Evolutionary conservation across 2,329 filamentous ascomycete species (phyloP).

Genomic region (Coniella vitis): DNA sequence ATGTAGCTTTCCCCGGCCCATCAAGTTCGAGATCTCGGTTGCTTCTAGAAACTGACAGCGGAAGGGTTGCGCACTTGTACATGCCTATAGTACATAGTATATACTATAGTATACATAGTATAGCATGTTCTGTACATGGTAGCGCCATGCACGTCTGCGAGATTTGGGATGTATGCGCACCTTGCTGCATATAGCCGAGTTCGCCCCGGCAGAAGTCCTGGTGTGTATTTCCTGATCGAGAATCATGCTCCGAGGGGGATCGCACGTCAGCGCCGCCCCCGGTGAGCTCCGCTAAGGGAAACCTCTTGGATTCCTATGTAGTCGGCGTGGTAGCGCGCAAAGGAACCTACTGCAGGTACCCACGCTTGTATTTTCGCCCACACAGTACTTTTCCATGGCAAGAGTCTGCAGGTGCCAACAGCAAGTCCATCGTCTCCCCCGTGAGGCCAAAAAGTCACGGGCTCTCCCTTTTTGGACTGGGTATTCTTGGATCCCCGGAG

Average conservation of each 20-base stretch:
- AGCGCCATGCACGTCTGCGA: slow-evolving; percentile 1
- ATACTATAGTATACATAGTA: no score
- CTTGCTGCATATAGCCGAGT: slow-evolving; percentile 12
- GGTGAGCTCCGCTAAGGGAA: neutral
- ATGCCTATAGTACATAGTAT: no score
- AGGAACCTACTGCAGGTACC: neutral
- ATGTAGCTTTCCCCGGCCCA: neutral
- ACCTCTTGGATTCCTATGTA: neutral
- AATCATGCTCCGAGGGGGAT: slow-evolving; percentile 5
- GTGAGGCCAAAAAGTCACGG: no score
- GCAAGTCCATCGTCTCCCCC: no score
- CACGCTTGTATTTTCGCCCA: neutral
- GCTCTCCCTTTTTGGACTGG: neutral
- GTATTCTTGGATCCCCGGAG: no score
- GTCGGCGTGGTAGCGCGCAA: neutral
- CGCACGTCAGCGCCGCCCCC: neutral
- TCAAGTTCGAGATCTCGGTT: neutral
- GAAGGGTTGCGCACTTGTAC: neutral
- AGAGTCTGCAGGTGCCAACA: neutral
- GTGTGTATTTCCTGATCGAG: slow-evolving; percentile 10
- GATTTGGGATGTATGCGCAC: neutral
- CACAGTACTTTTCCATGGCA: no score
- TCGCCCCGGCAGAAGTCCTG: slow-evolving; percentile 8
- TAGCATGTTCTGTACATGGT: no score
- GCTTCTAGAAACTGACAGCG: slow-evolving; percentile 1